Percentiles rank a stretch among this genome's conserved stretches.
These are phyloP conservation scores for Rachicladosporium sp. DNA, from an alignment of 2,329 filamentous ascomycete species.

Conservation along the genomic window DNA sequence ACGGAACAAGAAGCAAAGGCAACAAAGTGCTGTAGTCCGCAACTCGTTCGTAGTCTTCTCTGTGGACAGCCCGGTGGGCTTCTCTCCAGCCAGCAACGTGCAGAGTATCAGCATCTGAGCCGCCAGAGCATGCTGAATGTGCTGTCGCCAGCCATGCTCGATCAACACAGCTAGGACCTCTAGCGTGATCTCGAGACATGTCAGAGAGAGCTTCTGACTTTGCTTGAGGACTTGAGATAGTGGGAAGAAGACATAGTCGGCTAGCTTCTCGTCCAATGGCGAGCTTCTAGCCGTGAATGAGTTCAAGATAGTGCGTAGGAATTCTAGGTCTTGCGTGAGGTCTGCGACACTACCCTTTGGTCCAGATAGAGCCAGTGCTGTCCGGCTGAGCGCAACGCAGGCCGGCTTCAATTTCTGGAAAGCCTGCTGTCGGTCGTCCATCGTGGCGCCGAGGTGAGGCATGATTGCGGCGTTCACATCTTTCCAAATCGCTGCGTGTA, in stretches of 20 bases:
- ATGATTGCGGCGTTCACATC: no score
- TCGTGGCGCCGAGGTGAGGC: neutral
- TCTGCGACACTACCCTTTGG: slow-evolving; percentile 33
- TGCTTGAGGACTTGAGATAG: slow-evolving; percentile 74
- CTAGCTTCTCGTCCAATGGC: slow-evolving; percentile 63
- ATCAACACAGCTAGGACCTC: slow-evolving; percentile 65
- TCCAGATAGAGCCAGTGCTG: slow-evolving; percentile 38
- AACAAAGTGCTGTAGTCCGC: slow-evolving; percentile 55
- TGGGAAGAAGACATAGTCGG: slow-evolving; percentile 92
- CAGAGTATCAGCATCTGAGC: slow-evolving; percentile 79
- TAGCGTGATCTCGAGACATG: slow-evolving; percentile 62
- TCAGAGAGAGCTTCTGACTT: slow-evolving; percentile 58
- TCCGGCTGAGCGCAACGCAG: slow-evolving; percentile 47
- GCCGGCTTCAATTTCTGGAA: slow-evolving; percentile 44
- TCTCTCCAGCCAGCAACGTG: slow-evolving; percentile 66
- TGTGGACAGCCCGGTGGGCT: slow-evolving; percentile 44
- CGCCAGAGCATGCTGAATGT: slow-evolving; percentile 58
- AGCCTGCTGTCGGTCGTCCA: slow-evolving; percentile 22
- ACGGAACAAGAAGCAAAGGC: slow-evolving; percentile 54
- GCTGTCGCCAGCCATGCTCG: slow-evolving; percentile 62
- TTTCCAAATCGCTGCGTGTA: no score
- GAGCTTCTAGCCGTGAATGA: slow-evolving; percentile 19
- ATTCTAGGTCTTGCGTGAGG: slow-evolving; percentile 36
- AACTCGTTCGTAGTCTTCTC: slow-evolving; percentile 60
- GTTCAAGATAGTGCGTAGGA: slow-evolving; percentile 31